Percentiles rank a stretch among this genome's conserved stretches.
Conservation (phyloP, 2,329 filamentous ascomycete genomes). For the Dothistroma pini region DNA sequence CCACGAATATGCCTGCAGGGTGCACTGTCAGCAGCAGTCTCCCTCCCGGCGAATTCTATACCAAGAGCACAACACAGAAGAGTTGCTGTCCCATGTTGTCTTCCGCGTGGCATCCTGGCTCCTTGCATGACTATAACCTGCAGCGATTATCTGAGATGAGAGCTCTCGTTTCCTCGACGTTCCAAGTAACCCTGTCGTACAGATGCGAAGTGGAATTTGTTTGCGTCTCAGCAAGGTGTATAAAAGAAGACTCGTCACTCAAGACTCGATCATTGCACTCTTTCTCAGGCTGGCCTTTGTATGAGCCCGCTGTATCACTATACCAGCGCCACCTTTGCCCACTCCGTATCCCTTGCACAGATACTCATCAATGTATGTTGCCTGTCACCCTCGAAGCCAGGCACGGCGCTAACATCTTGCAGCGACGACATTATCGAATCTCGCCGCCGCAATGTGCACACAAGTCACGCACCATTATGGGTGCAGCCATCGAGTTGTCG, state of each 20-base stretch:
- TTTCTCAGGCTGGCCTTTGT: not conserved
- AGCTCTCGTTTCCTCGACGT: constrained; percentile 15
- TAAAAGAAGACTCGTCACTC: constrained; percentile 17
- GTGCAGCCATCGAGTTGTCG: constrained; percentile 44
- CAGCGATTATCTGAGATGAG: constrained; percentile 23
- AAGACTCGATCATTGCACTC: not conserved
- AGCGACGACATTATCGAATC: not conserved
- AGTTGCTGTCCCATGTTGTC: not conserved
- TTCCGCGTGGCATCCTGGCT: constrained; percentile 25
- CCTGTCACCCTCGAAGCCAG: not conserved
- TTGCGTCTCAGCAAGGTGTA: constrained; percentile 23
- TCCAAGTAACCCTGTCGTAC: constrained; percentile 17
- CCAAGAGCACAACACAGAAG: constrained; percentile 3
- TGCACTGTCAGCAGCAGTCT: too few species aligned
- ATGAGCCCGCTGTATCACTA: not conserved
- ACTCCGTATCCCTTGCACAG: not conserved
- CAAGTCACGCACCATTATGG: constrained; percentile 46
- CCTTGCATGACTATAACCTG: constrained; percentile 22
- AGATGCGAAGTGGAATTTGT: constrained; percentile 23
- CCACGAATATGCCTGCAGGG: too few species aligned
- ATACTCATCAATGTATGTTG: not conserved
- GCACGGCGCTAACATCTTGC: not conserved
- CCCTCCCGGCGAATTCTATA: constrained; percentile 8
- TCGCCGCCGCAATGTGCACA: constrained; percentile 41
- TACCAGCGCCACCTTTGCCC: not conserved